Conservation (phyloP, 1,284 basidiomycete genomes). For the Fomitopsis palustris region DNA sequence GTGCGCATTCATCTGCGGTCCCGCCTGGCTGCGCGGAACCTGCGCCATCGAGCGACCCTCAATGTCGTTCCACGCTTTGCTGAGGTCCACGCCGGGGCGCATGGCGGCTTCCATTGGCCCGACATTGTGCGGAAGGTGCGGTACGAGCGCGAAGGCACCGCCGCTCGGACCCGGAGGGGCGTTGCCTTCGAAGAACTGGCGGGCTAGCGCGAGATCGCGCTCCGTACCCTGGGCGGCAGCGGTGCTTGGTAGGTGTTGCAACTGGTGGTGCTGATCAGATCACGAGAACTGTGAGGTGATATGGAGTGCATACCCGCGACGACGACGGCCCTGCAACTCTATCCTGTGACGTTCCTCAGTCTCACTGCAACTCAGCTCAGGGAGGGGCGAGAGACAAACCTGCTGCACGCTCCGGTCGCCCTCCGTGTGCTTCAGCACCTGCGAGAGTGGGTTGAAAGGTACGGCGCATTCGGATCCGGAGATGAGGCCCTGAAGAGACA, state of each 20-base stretch:
- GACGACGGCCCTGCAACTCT: constrained; percentile 70
- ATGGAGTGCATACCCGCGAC: constrained; percentile 47
- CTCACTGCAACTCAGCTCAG: background rate
- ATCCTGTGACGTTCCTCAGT: constrained; percentile 45
- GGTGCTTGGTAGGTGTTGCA: constrained; percentile 68
- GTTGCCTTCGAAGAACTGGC: constrained; percentile 69
- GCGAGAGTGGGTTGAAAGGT: constrained; percentile 83
- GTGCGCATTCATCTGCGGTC: constrained; percentile 9
- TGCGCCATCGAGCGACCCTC: constrained; percentile 17
- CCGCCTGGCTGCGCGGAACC: constrained; percentile 9
- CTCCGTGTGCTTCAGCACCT: constrained; percentile 90
- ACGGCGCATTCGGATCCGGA: constrained; percentile 90
- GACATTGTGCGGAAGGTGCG: constrained; percentile 36
- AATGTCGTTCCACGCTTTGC: constrained; percentile 53
- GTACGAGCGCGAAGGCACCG: constrained; percentile 27
- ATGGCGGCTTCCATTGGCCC: constrained; percentile 25
- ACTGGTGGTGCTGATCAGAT: too few relatives aligned
- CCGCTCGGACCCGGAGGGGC: constrained; percentile 25
- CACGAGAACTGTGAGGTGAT: background rate
- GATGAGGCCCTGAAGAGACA: constrained; percentile 80
- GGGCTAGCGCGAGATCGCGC: constrained; percentile 70
- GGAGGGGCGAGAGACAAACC: constrained; percentile 37
- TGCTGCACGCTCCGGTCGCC: constrained; percentile 87
- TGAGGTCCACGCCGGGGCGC: constrained; percentile 32
- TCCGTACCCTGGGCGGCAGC: constrained; percentile 45